phyloP scores from a whole-genome alignment of 139 green algal genomes.

The Chlorella ohadii region DNA sequence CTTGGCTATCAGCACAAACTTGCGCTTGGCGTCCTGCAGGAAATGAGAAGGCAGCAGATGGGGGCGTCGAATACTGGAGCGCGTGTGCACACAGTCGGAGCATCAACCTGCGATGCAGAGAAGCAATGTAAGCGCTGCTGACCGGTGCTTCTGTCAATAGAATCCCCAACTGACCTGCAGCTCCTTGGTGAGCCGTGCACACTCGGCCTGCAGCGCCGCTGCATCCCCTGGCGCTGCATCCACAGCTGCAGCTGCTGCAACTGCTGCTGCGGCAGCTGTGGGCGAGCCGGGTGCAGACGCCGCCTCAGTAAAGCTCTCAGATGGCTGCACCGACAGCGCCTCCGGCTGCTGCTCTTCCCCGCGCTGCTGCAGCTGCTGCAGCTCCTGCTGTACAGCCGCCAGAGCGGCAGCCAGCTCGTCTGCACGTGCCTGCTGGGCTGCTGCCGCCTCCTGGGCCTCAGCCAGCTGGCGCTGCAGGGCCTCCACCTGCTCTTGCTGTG shows the following conservation, averaged over 20 bases:
- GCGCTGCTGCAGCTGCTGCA: not conserved
- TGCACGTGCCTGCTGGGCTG: not conserved
- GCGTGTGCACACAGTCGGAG: too few species aligned
- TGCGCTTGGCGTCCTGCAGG: conserved; percentile 45
- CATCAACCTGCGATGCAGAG: too few species aligned
- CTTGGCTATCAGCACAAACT: conserved; percentile 53
- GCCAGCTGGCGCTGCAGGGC: conserved; percentile 9
- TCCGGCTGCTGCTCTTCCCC: not conserved
- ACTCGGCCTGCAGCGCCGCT: conserved; percentile 27
- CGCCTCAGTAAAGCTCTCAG: not conserved
- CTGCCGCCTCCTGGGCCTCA: not conserved
- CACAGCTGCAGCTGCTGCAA: not conserved
- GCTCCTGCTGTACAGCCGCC: not conserved
- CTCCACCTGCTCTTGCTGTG: not conserved
- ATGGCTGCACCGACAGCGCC: not conserved
- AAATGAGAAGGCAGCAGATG: too few species aligned
- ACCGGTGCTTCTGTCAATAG: too few species aligned
- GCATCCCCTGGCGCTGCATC: not conserved
- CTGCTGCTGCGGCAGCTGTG: not conserved
- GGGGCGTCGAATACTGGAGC: too few species aligned
- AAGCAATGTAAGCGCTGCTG: too few species aligned
- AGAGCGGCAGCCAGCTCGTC: conserved; percentile 6
- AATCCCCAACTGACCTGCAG: not conserved
- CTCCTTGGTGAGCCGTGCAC: conserved; percentile 32
- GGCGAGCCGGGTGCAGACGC: not conserved